These are phyloP conservation scores for Trichophyton benhamiae DNA, from an alignment of 2,329 filamentous ascomycete genomes.

Conservation along the genomic window DNA sequence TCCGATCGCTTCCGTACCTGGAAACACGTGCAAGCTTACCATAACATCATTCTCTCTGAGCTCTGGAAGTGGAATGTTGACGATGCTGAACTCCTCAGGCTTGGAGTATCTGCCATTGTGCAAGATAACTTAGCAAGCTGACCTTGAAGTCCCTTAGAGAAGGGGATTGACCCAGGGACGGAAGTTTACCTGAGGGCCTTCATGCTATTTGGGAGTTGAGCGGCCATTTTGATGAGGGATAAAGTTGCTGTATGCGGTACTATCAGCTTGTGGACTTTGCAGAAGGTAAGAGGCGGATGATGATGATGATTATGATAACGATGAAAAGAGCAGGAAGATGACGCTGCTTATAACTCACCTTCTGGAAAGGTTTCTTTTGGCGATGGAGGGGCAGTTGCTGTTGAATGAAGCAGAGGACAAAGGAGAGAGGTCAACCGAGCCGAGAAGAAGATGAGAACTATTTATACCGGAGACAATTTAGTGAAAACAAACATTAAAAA, in stretches of 20 bases:
- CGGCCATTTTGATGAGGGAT: slow-evolving; percentile 20
- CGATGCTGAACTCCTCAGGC: slow-evolving; percentile 49
- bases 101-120: slow-evolving; percentile 43
- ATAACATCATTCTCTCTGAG: slow-evolving; percentile 49
- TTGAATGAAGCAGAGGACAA: not conserved
- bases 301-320: too few relatives aligned
- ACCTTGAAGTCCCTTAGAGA: not conserved
- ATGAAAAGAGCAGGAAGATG: not conserved
- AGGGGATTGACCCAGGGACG: not conserved
- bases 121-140: not conserved
- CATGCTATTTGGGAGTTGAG: slow-evolving; percentile 41
- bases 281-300: not conserved
- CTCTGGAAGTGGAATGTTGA: slow-evolving; percentile 50
- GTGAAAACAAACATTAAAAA: slow-evolving; percentile 6
- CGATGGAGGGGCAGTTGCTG: not conserved
- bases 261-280: not conserved
- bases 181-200: slow-evolving; percentile 48
- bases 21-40: slow-evolving; percentile 21
- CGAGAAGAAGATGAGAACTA: not conserved
- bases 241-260: not conserved
- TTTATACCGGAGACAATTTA: not conserved
- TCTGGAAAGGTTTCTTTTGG: not conserved
- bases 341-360: slow-evolving; percentile 5
- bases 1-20: not conserved
- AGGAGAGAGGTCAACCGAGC: not conserved